Base-by-base conservation (phyloP, 345 rosid genomes). In the Hibiscus mutabilis region DNA sequence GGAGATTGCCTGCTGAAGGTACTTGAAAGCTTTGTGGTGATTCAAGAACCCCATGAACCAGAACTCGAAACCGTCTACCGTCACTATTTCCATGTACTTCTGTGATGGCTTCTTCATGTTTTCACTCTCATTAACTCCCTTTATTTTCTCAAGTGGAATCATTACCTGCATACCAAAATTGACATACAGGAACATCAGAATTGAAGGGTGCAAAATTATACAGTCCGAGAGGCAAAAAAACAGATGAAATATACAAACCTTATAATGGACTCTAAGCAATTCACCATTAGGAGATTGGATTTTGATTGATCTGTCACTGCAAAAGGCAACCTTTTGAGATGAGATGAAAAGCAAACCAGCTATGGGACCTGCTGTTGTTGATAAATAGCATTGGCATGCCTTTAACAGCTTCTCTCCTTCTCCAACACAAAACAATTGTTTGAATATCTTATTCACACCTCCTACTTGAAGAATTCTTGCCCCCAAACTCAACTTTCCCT, bases 1-100 rank as follows among this genome's bases (percentile, higher is more conserved):
- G 61, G 84, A 81, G 33, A 81, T 59, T 21, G 92, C 86, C 16
- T 79, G 84, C 73, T 85, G 85, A 67, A 92, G 86, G 70, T 71
- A 71, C 60, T 82, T 83, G 76, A 85, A 79, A 69, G 97, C 87
- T 78, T 86, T 93, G 73, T 86, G 85, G 67, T 85, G 79, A 73
- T 87, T 91, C 29, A 83, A 63, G 83, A 94, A 91, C 0, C 98
- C 97, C 91, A 91, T 88, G 59, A 94, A 89, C 97, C 97, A 91
- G 87, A 94, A 94, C 57, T 94, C 95, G 51, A 85, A 91, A 72
- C 59, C 72, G 67, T 94, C 96, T 1, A 80, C 84, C 0, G 96
- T 94, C 9, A 81, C 83, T 12, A 91, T 69, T 77, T 93, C 88
- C 25, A 88, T 76, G 78, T 84, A 89, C 83, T 93, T 89, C 44